Base-by-base conservation (phyloP, 2,329 filamentous ascomycete species). In the Colletotrichum spaethianum region DNA sequence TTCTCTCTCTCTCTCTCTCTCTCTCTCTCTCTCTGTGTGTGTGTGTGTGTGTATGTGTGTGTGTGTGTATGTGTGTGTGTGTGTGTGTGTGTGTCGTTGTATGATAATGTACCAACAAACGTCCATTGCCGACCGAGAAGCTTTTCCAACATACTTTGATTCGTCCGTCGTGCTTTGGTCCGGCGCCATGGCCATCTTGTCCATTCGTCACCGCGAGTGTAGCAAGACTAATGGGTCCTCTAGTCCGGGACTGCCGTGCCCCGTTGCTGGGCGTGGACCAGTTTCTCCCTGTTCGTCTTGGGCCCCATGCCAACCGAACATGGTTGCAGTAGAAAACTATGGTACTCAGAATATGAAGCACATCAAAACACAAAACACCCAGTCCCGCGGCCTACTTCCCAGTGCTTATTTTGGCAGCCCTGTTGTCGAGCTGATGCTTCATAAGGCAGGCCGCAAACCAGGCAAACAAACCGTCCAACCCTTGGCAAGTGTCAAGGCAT, bases 341-440 rank as follows among this genome's bases (percentile, higher is more conserved):
- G 18, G 18, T 26, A n/a, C 44, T 31, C 44, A 31, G 38, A 65
- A 11, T 44, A 59, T 53, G 67, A 66, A 55, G 33, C 44, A 62
- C 38, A 46, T n/a, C 42, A 55, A 31, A 46, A 55, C 55, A 61
- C 60, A 53, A 72, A 63, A 62, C 63, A 67, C 11, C 26, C 42
- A 23, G n/a, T 38, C 8, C 26, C 23, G 31, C 52, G 42, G 31
- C 61, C 66, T 50, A 53, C 33, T 38, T 23, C 20, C 50, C 16
- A 7, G 31, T 59, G 59, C 59, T 70, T 70, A 70, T 64, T 70
- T 72, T 70, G 59, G 65, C 36, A 69, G 55, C 52, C 63, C 33
- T 33, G 9, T 33, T 44, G 23, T 33, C 36, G 18, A 48, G 46
- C 31, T 18, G 5, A 6, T 23, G 33, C 46, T 12, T 42, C 5